phyloP scores from a whole-genome alignment of 371 early-diverging fungal genomes.

The Mucor sp. region DNA sequence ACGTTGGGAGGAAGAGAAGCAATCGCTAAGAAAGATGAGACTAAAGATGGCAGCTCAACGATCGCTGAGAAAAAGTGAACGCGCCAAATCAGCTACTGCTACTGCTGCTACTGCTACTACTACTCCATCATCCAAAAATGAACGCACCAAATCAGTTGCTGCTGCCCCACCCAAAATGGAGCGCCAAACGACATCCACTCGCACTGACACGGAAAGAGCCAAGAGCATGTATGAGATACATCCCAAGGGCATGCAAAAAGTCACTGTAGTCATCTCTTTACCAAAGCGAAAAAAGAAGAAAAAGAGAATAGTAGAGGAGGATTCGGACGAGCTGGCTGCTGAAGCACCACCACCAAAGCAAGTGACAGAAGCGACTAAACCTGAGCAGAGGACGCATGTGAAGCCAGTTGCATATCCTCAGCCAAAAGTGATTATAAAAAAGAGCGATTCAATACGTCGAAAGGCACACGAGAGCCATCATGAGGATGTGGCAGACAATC shows the following conservation, averaged over 20 bases:
- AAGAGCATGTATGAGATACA: not conserved
- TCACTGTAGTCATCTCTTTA: not conserved
- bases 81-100: not conserved
- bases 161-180: not conserved
- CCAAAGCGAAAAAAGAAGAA: not conserved
- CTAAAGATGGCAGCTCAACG: slow-evolving; percentile 1
- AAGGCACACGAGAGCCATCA: not conserved
- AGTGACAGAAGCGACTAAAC: not conserved
- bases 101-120: not conserved
- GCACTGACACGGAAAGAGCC: too few species aligned
- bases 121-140: too few species aligned
- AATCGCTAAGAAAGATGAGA: slow-evolving; percentile 2
- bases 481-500: not conserved
- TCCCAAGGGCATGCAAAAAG: not conserved
- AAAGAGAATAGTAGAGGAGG: not conserved
- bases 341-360: not conserved
- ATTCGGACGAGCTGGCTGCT: not conserved
- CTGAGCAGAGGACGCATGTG: not conserved
- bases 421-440: not conserved
- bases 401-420: not conserved
- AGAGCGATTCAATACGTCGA: not conserved
- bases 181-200: too few species aligned
- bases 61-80: not conserved
- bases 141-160: too few species aligned
- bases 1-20: slow-evolving; percentile 14